Evolutionary conservation across 1,139 yeast species (phyloP), one percentile per base, ranked within the genome.

Genomic region (Sugiyamaella pinicola): DNA sequence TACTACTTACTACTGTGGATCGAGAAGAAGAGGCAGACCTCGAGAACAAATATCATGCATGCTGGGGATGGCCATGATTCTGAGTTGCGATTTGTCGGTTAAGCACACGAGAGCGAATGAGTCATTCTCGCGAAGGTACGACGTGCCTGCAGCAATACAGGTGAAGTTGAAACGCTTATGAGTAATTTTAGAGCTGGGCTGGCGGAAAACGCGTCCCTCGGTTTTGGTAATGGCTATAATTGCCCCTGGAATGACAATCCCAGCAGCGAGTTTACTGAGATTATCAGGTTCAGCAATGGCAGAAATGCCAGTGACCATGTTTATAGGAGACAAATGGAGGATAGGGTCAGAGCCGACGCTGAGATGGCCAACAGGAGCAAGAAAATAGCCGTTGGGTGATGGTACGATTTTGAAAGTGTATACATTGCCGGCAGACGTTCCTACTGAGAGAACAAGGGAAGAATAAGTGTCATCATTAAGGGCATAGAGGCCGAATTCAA

Each of bases 401-500:
- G 96, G 96, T 4, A 84, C 67, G 1, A 93, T 70, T 63, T 85
- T 84, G 69, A 81, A 87, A 0, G 83, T 77, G 26, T 85, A 61
- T 15, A 90, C 67, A 53, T 88, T 87, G 13, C 99, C 99, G 29
- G 74, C 74, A 53, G 83, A 81, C 0, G 97, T 86, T 26, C 99
- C 99, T 12, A 85, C 86, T 31, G 82, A 72, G 68, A 91, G 70
- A 29, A 87, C 65, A 47, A 93, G 80, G 18, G 90, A 83, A 0
- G 96, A 85, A 61, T 79, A 87, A 1, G 78, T 77, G 24, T 82
- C 85, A 53, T 82, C 86, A 43, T 80, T 83, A 37, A 69, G 68
- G 50, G 79, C 87, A 82, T 83, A 79, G 47, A 83, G 86, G 1
- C 88, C 78, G 68, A 90, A 87, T 60, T 88, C 93, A 53, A 88